Evolutionary conservation across 495 filamentous ascomycete genomes (phyloP), one percentile per base, ranked within the genome.

Genomic region (Parachaetomium inaequale): DNA sequence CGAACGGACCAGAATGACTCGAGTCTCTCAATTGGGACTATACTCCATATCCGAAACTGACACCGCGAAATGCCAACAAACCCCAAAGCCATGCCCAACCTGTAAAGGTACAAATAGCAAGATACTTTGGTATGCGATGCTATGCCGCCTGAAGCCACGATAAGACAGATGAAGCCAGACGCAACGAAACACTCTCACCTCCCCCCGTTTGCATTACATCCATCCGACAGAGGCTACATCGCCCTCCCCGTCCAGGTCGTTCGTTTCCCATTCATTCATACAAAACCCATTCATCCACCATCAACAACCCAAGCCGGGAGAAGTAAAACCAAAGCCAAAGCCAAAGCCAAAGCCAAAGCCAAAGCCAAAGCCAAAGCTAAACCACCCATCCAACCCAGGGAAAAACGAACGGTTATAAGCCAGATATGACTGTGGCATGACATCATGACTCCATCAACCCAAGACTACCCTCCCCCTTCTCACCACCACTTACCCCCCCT

Each of bases 171-270:
- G 47, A 32, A 53, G 10, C 29, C 50, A 46, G 42, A 17, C 19
- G n/a, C n/a, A 34, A 15, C 42, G 19, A 36, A 51, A 23, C 46
- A 2, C 26, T 26, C 47, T 29, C 26, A 12, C 47, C 2, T 28
- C 47, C 49, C 12, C 21, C 49, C 49, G 28, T 8, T n/a, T 17
- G 19, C 47, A 59, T 59, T 59, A 59, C 57, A 29, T 59, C 56
- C 56, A 28, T 49, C 29, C 10, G 55, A 47, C 28, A 49, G 17
- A 38, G 42, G 21, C n/a, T 7, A 5, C 29, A 1, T 23, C 31
- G 29, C 8, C 31, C 23, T 29, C n/a, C 32, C 28, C 42, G 19
- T 43, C 36, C 12, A 32, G 43, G 11, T 36, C 58, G 19, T 50
- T 36, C 11, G 12, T 28, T 0, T 14, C 31, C 52, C 36, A 54